Conservation (phyloP, 1,139 yeast species). For the Hemisphaericaspora lyxosophila region DNA sequence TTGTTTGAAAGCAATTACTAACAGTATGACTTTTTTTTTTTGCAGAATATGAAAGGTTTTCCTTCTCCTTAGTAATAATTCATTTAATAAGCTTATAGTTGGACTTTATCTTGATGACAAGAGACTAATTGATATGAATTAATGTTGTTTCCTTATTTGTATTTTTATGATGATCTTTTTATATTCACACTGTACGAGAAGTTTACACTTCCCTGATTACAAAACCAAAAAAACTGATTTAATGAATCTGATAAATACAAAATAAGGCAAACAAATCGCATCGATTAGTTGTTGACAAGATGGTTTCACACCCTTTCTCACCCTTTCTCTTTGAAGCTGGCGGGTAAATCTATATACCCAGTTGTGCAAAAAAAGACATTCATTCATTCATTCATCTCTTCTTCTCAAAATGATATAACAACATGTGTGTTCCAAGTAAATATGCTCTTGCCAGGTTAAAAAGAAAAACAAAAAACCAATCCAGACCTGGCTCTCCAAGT, state of each 20-base stretch:
- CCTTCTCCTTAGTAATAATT: not conserved
- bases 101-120: not conserved
- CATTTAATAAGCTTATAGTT: not conserved
- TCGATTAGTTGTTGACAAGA: not conserved
- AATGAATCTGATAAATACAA: conserved; percentile 62
- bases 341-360: too few species aligned
- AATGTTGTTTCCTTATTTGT: conserved; percentile 4
- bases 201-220: conserved; percentile 51
- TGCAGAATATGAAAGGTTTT: not conserved
- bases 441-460: too few species aligned
- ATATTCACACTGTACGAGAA: conserved; percentile 69
- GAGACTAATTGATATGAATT: too few species aligned
- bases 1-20: conserved; percentile 1
- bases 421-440: too few species aligned
- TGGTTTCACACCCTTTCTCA: too few species aligned
- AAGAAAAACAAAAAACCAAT: too few species aligned
- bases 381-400: too few species aligned
- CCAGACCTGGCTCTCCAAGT: too few species aligned
- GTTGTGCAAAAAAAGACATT: too few species aligned
- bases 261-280: not conserved
- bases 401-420: too few species aligned
- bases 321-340: too few species aligned
- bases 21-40: not conserved
- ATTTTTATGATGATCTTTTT: conserved; percentile 49
- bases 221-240: conserved; percentile 64